phyloP scores from a whole-genome alignment of 208 protist species.

The Acanthamoeba sp. region DNA sequence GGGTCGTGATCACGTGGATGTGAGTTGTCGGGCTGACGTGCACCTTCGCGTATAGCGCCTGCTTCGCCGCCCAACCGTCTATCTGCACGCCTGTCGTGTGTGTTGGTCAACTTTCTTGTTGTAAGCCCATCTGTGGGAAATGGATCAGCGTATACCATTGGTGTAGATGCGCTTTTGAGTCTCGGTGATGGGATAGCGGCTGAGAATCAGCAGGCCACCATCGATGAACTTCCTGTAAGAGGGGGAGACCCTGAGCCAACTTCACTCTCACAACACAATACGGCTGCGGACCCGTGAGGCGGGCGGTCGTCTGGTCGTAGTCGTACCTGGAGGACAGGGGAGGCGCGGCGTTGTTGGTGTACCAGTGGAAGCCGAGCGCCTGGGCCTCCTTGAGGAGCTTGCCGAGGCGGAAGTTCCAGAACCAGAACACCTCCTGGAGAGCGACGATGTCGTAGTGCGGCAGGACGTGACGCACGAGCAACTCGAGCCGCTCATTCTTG shows the following conservation, averaged over 20 bases:
- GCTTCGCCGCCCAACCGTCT: conserved; percentile 56
- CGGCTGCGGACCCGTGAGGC: too few species aligned
- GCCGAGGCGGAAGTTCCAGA: conserved; percentile 41
- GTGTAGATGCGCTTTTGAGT: conserved; percentile 21
- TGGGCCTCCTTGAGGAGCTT: conserved; percentile 8
- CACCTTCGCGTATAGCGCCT: conserved; percentile 57
- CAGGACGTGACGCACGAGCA: conserved; percentile 50
- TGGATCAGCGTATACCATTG: too few species aligned
- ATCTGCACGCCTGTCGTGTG: conserved; percentile 34
- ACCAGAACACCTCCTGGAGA: conserved; percentile 68
- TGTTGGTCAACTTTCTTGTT: neutral
- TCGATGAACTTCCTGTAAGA: conserved; percentile 63
- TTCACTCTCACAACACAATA: neutral
- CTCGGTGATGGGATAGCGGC: conserved; percentile 61
- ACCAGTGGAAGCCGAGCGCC: conserved; percentile 64
- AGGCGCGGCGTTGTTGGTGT: neutral
- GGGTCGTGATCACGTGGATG: conserved; percentile 63
- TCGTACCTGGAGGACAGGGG: conserved; percentile 35
- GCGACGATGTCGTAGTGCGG: conserved; percentile 64
- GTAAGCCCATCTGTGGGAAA: too few species aligned
- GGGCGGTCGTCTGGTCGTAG: too few species aligned
- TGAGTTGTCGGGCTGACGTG: conserved; percentile 43
- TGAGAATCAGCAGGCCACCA: conserved; percentile 57
- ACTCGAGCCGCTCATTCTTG: conserved; percentile 52
- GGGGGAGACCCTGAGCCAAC: neutral